Conservation (phyloP, 768 basidiomycete species). For the Crassisporium funariophilum region DNA sequence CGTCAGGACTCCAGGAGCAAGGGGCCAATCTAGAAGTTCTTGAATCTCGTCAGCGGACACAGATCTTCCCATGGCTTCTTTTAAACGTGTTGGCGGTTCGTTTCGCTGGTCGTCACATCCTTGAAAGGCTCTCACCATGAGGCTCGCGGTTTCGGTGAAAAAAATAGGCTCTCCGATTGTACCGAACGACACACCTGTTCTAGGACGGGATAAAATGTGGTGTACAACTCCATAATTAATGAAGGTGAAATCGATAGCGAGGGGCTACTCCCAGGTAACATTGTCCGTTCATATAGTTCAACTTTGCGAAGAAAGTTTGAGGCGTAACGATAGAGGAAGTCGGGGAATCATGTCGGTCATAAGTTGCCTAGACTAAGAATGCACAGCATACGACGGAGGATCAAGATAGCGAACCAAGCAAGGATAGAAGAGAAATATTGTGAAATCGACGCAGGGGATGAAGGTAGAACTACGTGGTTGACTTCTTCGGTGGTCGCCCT, state of each 20-base stretch:
- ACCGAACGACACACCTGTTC: slow-evolving; percentile 31
- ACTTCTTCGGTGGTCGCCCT: slow-evolving; percentile 68
- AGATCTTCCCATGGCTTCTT: slow-evolving; percentile 30
- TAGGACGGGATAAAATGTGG: slow-evolving; percentile 23
- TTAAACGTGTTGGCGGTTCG: slow-evolving; percentile 14
- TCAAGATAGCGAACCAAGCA: slow-evolving; percentile 22
- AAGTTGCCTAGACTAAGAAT: slow-evolving; percentile 33
- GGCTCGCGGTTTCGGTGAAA: slow-evolving; percentile 30
- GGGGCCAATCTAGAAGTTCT: slow-evolving; percentile 34
- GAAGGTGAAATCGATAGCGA: slow-evolving; percentile 23
- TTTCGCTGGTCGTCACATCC: slow-evolving; percentile 15
- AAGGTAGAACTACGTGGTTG: slow-evolving; percentile 28
- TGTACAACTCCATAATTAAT: slow-evolving; percentile 35
- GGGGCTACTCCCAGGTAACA: slow-evolving; percentile 17
- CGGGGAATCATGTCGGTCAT: slow-evolving; percentile 39
- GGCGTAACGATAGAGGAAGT: slow-evolving; percentile 28
- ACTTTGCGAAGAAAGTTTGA: slow-evolving; percentile 26
- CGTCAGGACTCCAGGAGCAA: slow-evolving; percentile 16
- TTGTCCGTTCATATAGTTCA: slow-evolving; percentile 27
- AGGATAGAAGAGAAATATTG: slow-evolving; percentile 14
- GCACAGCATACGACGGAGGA: slow-evolving; percentile 31
- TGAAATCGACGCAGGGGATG: slow-evolving; percentile 19
- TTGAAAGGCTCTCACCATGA: slow-evolving; percentile 22
- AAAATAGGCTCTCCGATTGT: slow-evolving; percentile 31
- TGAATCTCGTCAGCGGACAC: slow-evolving; percentile 23